Evolutionary conservation across 2,329 filamentous ascomycete genomes (phyloP), one percentile per base, ranked within the genome.

Genomic region (Aspergillus viridinutans): DNA sequence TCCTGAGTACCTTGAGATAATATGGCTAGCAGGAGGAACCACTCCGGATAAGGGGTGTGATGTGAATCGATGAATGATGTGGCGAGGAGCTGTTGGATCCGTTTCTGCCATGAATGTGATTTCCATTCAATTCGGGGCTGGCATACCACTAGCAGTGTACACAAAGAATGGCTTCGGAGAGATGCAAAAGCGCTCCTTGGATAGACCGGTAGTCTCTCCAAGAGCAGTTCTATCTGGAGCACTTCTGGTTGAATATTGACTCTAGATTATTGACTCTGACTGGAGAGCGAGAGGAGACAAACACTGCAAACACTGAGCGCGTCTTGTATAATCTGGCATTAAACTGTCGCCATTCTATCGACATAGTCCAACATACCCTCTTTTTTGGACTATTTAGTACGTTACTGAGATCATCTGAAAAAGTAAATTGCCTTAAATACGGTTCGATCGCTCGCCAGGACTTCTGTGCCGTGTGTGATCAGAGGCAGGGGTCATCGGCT

Each of bases 251-350:
- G 29, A 32, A 14, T 32, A 5, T 32, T 12, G 29, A 12, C 29
- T n/a, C n/a, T n/a, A n/a, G n/a, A n/a, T 3, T 29, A 8, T 3
- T 3, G 7, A 8, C n/a, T n/a, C n/a, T n/a, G n/a, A 28, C 8
- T 32, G 28, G 4, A 32, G 20, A 21, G n/a, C 3, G 8, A 20
- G n/a, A 48, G n/a, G 25, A 55, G 58, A 47, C 65, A 67, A 67
- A 67, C 65, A 66, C 29, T 63, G 62, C 65, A 67, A 67, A 67
- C 65, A 67, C 9, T 17, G 23, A 47, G 43, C 43, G 23, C 23
- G 21, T 7, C 50, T n/a, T 23, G 35, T 25, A 32, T 43, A 26
- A 38, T 38, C 50, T 42, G 28, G 28, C 35, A 21, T 26, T 14
- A 10, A 21, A 20, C 8, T 52, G 50, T 38, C 35, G 21, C 43